phyloP scores from a whole-genome alignment of 2,329 filamentous ascomycete genomes.

The Knufia petricola region DNA sequence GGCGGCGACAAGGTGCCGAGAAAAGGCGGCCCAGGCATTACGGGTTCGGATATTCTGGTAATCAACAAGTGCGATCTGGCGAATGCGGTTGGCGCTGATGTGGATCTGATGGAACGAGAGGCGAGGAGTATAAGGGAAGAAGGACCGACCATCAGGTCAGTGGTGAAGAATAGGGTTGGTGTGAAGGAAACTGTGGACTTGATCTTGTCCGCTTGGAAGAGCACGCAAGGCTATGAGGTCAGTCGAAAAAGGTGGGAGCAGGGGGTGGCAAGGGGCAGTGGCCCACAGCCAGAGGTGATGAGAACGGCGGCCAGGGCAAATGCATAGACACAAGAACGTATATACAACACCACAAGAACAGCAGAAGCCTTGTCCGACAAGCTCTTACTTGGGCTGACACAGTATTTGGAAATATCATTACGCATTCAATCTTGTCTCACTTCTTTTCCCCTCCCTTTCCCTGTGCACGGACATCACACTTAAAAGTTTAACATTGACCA shows the following conservation, averaged over 20 bases:
- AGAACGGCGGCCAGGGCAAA: no score
- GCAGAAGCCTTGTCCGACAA: no score
- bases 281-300: conserved; percentile 15
- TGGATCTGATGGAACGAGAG: conserved; percentile 94
- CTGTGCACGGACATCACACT: no score
- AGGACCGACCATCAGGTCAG: conserved; percentile 88
- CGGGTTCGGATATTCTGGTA: conserved; percentile 83
- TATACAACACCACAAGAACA: no score
- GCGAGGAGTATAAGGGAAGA: conserved; percentile 90
- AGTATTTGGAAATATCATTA: no score
- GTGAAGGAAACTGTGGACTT: no score
- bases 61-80: conserved; percentile 98
- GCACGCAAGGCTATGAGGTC: conserved; percentile 59
- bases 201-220: no score
- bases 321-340: no score
- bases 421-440: no score
- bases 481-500: no score
- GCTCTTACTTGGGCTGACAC: no score
- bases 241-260: conserved; percentile 35
- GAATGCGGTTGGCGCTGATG: conserved; percentile 74
- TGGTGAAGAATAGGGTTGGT: conserved; percentile 98
- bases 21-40: conserved; percentile 94
- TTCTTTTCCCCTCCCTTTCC: no score
- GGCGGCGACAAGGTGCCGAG: conserved; percentile 94
- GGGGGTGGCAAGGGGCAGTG: conserved; percentile 28